Base-by-base conservation (phyloP, 805 yeast genomes). In the Teunomyces aglyptinius region DNA sequence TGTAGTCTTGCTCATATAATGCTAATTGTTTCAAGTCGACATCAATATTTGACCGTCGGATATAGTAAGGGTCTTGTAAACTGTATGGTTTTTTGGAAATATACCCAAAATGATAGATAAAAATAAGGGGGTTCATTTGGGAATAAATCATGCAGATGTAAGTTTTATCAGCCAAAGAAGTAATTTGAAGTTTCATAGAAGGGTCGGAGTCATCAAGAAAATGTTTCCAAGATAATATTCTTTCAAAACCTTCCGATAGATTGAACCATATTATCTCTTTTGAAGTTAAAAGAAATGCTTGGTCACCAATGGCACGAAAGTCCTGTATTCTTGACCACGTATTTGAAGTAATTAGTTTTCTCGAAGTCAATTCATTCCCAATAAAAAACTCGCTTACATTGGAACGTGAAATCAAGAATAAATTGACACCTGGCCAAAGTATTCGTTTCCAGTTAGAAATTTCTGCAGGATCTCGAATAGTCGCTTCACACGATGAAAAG, bases 161-260 rank as follows among this genome's bases (percentile, higher is more conserved):
- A 4, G 31, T 36, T 22, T 49, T 48, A 40, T 53, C 54, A 10
- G 53, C 55, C 3, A 60, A 34, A 7, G 56, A 45, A 10, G 64
- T 58, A 1, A 74, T 57, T 2, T 60, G 51, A 44, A 85, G 46
- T 43, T 60, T 65, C 45, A 83, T 53, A 0, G 88, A 73, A 15
- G 42, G 42, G 15, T 39, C 42, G 8, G 31, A 16, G 6, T 76
- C 71, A 36, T 76, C 74, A 18, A 86, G 62, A 49, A 67, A 78
- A 61, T 89, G 96, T 49, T 83, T 85, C 91, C 95, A 86, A 0
- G 91, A 77, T 1, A 89, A 56, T 2, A 79, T 49, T 47, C 86
- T 71, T 26, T 64, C 64, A n/a, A 80, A 57, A 3, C 64, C 61
- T 6, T 51, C 57, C 1, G 48, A 10, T 65, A 63, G 13, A 59